Base-by-base conservation (phyloP, 2,329 filamentous ascomycete genomes). In the Drechmeria coniospora region DNA sequence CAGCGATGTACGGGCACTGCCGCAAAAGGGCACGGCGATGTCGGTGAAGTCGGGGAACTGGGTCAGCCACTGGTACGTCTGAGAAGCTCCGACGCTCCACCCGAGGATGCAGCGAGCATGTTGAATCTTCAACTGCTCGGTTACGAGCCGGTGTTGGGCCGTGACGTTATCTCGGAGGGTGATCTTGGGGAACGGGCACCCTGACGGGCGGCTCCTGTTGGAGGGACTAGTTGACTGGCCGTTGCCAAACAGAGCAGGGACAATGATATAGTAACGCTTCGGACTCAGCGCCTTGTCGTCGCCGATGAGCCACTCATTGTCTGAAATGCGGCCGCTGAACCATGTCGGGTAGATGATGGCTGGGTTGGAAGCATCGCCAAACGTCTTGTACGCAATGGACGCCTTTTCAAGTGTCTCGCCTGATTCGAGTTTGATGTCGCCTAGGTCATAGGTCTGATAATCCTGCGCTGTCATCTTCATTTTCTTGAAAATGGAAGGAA, bases 271-370 rank as follows among this genome's bases (percentile, higher is more conserved):
- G 47, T 64, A 63, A 15, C 49, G 40, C 1, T 30, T 54, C 0
- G 79, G 77, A 34, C 65, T 65, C 23, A 86, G 57, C 0, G 73
- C 65, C 45, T 71, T 79, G 38, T 70, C 63, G 5, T 64, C 48
- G 9, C 76, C 75, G 23, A 81, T 63, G 8, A 86, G 64, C 79
- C 79, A 84, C 45, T 78, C 62, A 34, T 86, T 86, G 42, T 80
- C 74, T 3, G 62, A 56, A 35, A 86, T 79, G 3, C 52, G 57
- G 54, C 49, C 50, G 29, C 46, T 50, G 46, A 74, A 86, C 79
- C 79, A 86, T 2, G 73, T 74, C 2, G 79, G 80, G 43, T 86
- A 86, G 34, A 86, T 65, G 32, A 86, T 68, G 3, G 71, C 72
- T 6, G 79, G 78, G 5, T 55, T 59, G 0, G 56, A 62, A 0